phyloP scores from a whole-genome alignment of 2,329 filamentous ascomycete genomes.

The Diaporthe sp. region DNA sequence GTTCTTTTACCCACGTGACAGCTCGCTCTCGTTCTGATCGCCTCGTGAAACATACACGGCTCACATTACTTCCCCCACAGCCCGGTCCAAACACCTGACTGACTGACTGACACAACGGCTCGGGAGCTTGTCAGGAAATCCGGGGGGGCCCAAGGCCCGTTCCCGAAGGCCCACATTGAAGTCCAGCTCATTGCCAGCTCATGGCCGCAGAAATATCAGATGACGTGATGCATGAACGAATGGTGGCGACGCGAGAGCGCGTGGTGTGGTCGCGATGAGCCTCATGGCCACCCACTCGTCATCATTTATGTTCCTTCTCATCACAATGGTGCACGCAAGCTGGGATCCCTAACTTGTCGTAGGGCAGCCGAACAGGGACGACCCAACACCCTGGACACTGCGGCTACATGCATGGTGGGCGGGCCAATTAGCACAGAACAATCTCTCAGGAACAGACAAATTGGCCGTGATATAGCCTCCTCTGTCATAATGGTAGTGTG shows the following conservation, averaged over 20 bases:
- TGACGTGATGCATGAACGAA: not conserved
- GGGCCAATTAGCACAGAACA: not conserved
- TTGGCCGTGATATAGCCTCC: not conserved
- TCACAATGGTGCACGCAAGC: not conserved
- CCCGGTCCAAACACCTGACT: not conserved
- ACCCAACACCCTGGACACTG: not conserved
- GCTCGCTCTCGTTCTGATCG: not conserved
- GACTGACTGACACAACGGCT: not conserved
- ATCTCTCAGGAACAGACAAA: not conserved
- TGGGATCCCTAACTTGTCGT: not conserved
- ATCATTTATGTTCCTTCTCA: not conserved
- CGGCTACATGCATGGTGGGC: not conserved
- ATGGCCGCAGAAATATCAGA: not conserved
- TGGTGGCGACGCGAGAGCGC: not conserved
- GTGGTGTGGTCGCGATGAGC: not conserved
- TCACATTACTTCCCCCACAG: not conserved
- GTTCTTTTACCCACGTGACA: too few relatives aligned
- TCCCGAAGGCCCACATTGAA: not conserved
- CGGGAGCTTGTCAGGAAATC: not conserved
- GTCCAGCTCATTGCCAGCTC: not conserved
- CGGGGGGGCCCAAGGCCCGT: not conserved
- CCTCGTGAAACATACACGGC: not conserved
- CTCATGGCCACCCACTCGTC: not conserved
- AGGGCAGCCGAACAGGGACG: slow-evolving; percentile 1
- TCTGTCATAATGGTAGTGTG: not conserved